These are phyloP conservation scores for Moniliophthora roreri DNA, from an alignment of 1,284 basidiomycete species.

Conservation along the genomic window DNA sequence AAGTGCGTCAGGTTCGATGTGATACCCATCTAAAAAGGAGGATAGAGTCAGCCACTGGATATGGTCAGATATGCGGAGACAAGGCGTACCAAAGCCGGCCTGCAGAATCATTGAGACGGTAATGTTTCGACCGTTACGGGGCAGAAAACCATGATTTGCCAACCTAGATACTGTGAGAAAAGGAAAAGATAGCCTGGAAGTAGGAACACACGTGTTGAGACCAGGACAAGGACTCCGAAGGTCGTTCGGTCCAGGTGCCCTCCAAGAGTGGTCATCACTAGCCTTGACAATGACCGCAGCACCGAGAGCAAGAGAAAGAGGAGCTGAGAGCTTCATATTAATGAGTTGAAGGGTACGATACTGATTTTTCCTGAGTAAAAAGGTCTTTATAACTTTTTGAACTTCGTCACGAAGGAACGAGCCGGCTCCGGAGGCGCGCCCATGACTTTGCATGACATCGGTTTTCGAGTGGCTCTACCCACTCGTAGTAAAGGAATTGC, in stretches of 20 bases:
- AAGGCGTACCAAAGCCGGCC: constrained; percentile 10
- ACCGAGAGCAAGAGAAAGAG: not conserved
- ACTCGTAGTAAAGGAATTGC: too few relatives aligned
- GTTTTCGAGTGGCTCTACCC: too few relatives aligned
- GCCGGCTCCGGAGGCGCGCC: too few relatives aligned
- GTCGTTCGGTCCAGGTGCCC: constrained; percentile 12
- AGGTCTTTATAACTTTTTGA: too few relatives aligned
- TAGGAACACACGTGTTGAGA: constrained; percentile 14
- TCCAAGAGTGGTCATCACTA: not conserved
- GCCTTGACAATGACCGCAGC: not conserved
- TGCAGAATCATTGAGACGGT: constrained; percentile 15
- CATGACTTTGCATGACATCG: too few relatives aligned
- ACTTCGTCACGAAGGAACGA: too few relatives aligned
- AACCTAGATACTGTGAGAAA: constrained; percentile 7
- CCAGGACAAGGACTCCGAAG: constrained; percentile 19
- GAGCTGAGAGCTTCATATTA: too few relatives aligned
- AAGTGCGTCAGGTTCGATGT: constrained; percentile 5
- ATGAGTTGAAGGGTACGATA: too few relatives aligned
- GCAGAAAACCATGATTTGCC: constrained; percentile 23
- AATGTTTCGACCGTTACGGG: constrained; percentile 19
- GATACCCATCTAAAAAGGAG: not conserved
- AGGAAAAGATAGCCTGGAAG: not conserved
- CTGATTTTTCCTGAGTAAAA: too few relatives aligned
- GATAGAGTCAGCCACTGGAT: not conserved
- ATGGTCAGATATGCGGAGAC: not conserved